These are phyloP conservation scores for Aspergillus egyptiacus DNA, from an alignment of 495 filamentous ascomycete genomes.

Conservation along the genomic window DNA sequence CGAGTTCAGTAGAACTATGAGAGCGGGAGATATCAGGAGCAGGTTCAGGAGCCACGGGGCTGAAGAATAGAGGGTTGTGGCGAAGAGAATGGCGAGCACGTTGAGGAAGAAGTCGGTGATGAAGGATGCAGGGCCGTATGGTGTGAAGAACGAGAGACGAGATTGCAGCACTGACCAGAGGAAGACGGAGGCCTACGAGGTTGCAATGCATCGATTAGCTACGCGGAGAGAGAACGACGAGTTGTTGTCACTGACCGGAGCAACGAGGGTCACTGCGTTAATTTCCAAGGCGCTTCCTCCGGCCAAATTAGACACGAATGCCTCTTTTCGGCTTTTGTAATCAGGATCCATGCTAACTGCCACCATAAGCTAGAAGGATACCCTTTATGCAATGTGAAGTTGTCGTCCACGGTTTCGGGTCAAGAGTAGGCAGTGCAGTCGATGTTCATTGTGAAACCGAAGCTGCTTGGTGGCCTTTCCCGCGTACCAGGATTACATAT, in stretches of 20 bases:
- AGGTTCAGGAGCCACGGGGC: conserved; percentile 68
- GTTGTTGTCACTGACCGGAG: conserved; percentile 57
- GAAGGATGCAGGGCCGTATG: conserved; percentile 61
- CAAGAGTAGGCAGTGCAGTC: no score
- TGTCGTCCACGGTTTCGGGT: no score
- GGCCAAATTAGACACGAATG: conserved; percentile 88
- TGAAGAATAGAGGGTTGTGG: conserved; percentile 78
- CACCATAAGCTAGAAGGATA: not conserved
- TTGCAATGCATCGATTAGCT: not conserved
- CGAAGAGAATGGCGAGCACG: conserved; percentile 71
- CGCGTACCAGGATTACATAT: not conserved
- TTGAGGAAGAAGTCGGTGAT: conserved; percentile 82
- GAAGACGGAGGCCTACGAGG: conserved; percentile 63
- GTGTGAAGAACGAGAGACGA: conserved; percentile 76
- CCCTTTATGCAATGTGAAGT: not conserved
- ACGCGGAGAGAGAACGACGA: not conserved
- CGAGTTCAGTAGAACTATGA: conserved; percentile 53
- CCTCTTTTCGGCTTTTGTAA: conserved; percentile 90
- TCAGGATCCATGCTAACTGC: conserved; percentile 46
- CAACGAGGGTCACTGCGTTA: conserved; percentile 74
- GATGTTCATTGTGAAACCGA: no score
- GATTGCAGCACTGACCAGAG: conserved; percentile 89
- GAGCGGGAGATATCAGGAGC: conserved; percentile 65
- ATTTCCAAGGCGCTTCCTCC: conserved; percentile 82
- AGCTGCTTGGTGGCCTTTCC: not conserved